Conservation (phyloP, 1,284 basidiomycete species). For the Chalciporus sp. region DNA sequence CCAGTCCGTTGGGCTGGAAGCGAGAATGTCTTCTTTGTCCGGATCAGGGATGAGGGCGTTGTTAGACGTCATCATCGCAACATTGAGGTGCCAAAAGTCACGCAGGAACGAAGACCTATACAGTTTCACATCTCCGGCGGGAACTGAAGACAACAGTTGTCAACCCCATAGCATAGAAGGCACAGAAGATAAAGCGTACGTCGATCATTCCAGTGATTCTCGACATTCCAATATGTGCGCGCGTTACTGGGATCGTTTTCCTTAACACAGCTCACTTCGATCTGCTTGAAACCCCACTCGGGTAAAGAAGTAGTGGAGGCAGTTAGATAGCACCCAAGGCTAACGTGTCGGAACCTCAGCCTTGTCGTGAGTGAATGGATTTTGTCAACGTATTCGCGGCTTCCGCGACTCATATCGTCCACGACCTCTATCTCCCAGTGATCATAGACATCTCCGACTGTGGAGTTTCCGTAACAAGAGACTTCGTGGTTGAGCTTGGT, state of each 20-base stretch:
- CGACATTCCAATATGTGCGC: slow-evolving; percentile 98
- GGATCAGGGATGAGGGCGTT: slow-evolving; percentile 96
- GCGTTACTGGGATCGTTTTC: slow-evolving; percentile 82
- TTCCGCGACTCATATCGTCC: slow-evolving; percentile 79
- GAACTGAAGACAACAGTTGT: slow-evolving; percentile 54
- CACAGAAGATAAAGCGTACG: slow-evolving; percentile 53
- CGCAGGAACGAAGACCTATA: slow-evolving; percentile 93
- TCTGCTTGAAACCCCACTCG: slow-evolving; percentile 99
- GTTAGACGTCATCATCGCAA: slow-evolving; percentile 99
- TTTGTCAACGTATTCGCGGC: slow-evolving; percentile 57
- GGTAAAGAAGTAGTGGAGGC: slow-evolving; percentile 90
- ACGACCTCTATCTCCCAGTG: slow-evolving; percentile 95
- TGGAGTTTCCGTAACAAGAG: slow-evolving; percentile 88
- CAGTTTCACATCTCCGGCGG: slow-evolving; percentile 77
- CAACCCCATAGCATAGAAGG: slow-evolving; percentile 1
- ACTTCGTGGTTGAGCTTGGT: slow-evolving; percentile 93
- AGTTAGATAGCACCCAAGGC: slow-evolving; percentile 85
- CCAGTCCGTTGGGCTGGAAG: slow-evolving; percentile 93
- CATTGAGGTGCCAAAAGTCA: slow-evolving; percentile 98
- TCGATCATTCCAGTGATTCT: slow-evolving; percentile 94
- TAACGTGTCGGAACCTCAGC: slow-evolving; percentile 81
- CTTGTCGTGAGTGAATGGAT: slow-evolving; percentile 92
- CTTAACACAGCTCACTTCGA: slow-evolving; percentile 94
- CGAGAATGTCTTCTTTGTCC: slow-evolving; percentile 97
- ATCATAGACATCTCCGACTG: slow-evolving; percentile 87